Percentiles rank a stretch among this genome's conserved stretches.
phyloP scores from a whole-genome alignment of 2,329 filamentous ascomycete genomes.

The Paecilomyces formosus region DNA sequence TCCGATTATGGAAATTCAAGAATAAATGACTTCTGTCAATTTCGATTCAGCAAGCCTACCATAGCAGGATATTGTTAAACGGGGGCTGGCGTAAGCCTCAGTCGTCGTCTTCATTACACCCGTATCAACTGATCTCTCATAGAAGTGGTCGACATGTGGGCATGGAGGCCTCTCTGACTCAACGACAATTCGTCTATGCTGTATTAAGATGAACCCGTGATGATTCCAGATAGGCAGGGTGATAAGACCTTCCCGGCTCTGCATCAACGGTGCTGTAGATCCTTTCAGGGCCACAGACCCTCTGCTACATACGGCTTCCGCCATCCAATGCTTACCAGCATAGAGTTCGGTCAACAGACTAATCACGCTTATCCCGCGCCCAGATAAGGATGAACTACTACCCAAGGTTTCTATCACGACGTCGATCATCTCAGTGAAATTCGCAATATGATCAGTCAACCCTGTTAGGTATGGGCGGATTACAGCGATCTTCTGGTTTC shows the following conservation, averaged over 20 bases:
- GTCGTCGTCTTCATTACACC: not conserved
- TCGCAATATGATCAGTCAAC: too few species aligned
- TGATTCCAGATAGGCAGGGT: not conserved
- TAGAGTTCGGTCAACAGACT: too few species aligned
- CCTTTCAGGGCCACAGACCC: not conserved
- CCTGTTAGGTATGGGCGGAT: too few species aligned
- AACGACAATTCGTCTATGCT: too few species aligned
- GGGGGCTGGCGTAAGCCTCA: not conserved
- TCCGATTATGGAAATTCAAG: not conserved
- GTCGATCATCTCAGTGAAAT: too few species aligned
- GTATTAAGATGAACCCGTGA: not conserved
- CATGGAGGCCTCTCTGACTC: not conserved
- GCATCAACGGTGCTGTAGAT: not conserved
- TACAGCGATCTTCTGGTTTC: too few species aligned
- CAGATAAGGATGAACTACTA: too few species aligned
- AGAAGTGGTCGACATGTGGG: not conserved
- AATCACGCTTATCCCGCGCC: too few species aligned
- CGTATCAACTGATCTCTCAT: not conserved
- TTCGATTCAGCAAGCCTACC: not conserved
- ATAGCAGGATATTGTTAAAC: not conserved
- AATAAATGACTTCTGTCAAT: not conserved
- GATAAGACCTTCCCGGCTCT: not conserved
- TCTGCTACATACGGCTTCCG: too few species aligned
- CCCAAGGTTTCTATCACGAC: too few species aligned
- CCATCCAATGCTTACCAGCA: too few species aligned